Evolutionary conservation across 2,329 filamentous ascomycete genomes (phyloP), one percentile per base, ranked within the genome.

Genomic region (Fusarium multiceps): DNA sequence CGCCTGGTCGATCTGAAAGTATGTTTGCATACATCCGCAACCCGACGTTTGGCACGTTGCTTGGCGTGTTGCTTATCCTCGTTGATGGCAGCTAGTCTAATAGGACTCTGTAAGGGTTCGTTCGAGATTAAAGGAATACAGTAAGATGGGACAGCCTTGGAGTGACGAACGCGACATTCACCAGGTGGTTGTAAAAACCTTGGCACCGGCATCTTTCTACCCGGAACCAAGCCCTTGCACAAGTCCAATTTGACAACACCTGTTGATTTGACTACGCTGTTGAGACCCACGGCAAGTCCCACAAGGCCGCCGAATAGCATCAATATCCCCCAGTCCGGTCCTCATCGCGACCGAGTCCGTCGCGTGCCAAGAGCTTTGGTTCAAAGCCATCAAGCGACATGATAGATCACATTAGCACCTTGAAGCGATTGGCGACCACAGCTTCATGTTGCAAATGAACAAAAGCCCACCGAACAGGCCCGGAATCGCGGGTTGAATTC

Each of bases 11-110:
- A 71, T 62, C 34, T n/a, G 25, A 71, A 71, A 69, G 59, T 47
- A 45, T 59, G 68, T 25, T 60, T 71, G 34, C 59, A 71, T 71
- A 61, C 50, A 58, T 48, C 68, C 68, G 43, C 30, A 27, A 32
- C 40, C 37, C 60, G 30, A 68, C 45, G 43, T 60, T 59, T 60
- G 50, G 46, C 42, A 65, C 45, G 27, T 56, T 56, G 46, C 18
- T 51, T 55, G 49, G 46, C 46, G 60, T 37, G 21, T 62, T 43
- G 45, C 32, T 47, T 46, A 41, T 34, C 41, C 28, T 46, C 20
- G 20, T 41, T 45, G 49, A 49, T 45, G 63, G 49, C 37, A 45
- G 23, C 37, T 66, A 66, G 30, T 47, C 21, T 23, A 55, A 47
- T 41, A 46, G 49, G 40, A 43, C 40, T 21, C n/a, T 30, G 40